These are phyloP conservation scores for Kurtzmaniella cleridarum DNA, from an alignment of 805 yeast genomes.

Conservation along the genomic window DNA sequence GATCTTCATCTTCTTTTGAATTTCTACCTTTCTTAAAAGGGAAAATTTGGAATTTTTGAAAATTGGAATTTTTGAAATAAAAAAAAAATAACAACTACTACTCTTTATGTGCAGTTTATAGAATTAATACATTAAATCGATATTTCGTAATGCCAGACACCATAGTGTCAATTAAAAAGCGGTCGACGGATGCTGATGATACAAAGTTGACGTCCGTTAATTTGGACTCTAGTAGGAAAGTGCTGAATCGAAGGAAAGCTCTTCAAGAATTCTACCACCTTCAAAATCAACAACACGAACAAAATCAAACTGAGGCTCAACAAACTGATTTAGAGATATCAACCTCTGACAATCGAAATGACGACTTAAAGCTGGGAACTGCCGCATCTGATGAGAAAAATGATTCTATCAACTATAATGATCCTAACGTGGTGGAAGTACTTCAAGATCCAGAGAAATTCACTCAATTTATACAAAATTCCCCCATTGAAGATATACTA, in stretches of 20 bases:
- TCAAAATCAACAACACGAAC: slow-evolving; percentile 11
- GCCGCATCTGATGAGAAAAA: not conserved
- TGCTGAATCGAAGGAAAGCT: slow-evolving; percentile 36
- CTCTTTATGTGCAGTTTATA: not conserved
- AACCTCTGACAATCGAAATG: no score
- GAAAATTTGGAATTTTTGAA: no score
- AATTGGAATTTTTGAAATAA: no score
- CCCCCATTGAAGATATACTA: slow-evolving; percentile 25
- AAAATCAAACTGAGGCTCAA: slow-evolving; percentile 2
- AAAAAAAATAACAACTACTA: not conserved
- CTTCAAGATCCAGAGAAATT: slow-evolving; percentile 16
- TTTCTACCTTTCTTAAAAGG: no score
- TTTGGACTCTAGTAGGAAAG: slow-evolving; percentile 16
- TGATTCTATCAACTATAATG: not conserved
- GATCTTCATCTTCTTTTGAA: no score
- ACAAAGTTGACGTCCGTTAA: not conserved
- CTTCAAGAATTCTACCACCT: slow-evolving; percentile 38
- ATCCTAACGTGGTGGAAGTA: slow-evolving; percentile 2
- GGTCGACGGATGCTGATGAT: slow-evolving; percentile 2
- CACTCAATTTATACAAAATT: slow-evolving; percentile 14
- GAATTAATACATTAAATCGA: not conserved
- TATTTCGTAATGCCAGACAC: slow-evolving; percentile 8
- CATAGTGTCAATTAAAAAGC: slow-evolving; percentile 27
- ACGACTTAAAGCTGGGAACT: no score
- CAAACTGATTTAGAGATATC: not conserved